Base-by-base conservation (phyloP, 2,329 filamentous ascomycete species). In the Phaeoacremonium minimum region DNA sequence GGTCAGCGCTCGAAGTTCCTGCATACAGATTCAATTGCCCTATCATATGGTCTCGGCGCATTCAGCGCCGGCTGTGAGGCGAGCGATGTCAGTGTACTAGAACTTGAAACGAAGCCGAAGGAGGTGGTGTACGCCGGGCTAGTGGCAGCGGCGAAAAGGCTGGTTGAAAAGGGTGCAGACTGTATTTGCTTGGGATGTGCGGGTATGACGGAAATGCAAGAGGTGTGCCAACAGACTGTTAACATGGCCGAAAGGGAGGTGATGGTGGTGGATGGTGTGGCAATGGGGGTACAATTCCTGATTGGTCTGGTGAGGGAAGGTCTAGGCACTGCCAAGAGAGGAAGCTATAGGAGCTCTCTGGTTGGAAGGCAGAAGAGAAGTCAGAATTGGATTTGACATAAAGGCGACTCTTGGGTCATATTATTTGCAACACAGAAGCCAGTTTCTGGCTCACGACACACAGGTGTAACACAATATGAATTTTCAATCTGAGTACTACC, bases 191-290 rank as follows among this genome's bases (percentile, higher is more conserved):
- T 73, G 17, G 69, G 68, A 0, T 73, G 68, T 46, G 67, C 68
- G 13, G 68, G 69, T 0, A 72, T 74, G 69, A 61, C 61, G 8
- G 65, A 61, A 28, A 52, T 73, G 56, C 41, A 65, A 35, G 36
- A 50, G 16, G 63, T 62, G 4, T 66, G 71, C 29, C 66, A 72
- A 43, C 53, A 66, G 18, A 67, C 61, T 1, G 71, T 75, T 0
- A 60, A 58, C 0, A 54, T 60, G 18, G 57, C 61, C 31, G 62
- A 68, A 19, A 48, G 56, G 19, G 52, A 47, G 13, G 55, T 62
- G 4, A 68, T 69, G 49, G 67, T 75, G 7, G 57, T 75, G 17
- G 71, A 75, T 53, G 69, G 70, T 0, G 71, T 75, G 1, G 60
- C 64, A 17, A 61, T 66, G 7, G 67, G 67, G 1, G 59, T 71